These are phyloP conservation scores for Plenodomus biglobosus DNA, from an alignment of 2,329 filamentous ascomycete genomes.

Conservation along the genomic window DNA sequence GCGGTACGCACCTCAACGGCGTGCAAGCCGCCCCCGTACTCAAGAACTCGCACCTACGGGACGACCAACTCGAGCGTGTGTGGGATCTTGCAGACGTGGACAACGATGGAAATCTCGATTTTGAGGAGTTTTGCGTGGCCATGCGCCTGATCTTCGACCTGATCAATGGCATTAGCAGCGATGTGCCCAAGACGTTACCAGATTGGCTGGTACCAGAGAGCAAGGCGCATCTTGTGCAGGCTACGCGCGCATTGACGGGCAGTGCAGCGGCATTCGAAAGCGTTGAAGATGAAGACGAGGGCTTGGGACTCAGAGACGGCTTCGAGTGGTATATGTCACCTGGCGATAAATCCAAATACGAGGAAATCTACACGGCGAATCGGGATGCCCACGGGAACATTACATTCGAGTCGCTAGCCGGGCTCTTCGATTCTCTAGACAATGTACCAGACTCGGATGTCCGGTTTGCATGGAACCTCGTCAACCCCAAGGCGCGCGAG, in stretches of 20 bases:
- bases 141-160: slow-evolving; percentile 98
- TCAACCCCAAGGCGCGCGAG: slow-evolving; percentile 82
- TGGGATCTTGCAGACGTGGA: slow-evolving; percentile 98
- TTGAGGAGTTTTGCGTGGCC: slow-evolving; percentile 98
- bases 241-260: slow-evolving; percentile 62
- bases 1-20: slow-evolving; percentile 66
- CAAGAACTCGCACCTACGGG: slow-evolving; percentile 70
- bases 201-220: slow-evolving; percentile 98
- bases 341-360: slow-evolving; percentile 86
- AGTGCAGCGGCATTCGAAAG: slow-evolving; percentile 81
- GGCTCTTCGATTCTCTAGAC: slow-evolving; percentile 72
- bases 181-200: slow-evolving; percentile 82
- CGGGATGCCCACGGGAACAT: slow-evolving; percentile 80
- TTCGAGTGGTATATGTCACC: slow-evolving; percentile 99
- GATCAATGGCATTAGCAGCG: slow-evolving; percentile 82
- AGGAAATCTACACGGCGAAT: slow-evolving; percentile 94
- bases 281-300: slow-evolving; percentile 76
- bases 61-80: slow-evolving; percentile 89
- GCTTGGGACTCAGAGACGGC: slow-evolving; percentile 84
- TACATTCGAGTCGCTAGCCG: slow-evolving; percentile 73
- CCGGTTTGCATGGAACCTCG: slow-evolving; percentile 92
- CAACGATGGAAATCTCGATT: slow-evolving; percentile 95
- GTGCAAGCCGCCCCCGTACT: slow-evolving; percentile 70
- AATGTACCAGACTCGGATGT: slow-evolving; percentile 76
- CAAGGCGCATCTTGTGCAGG: slow-evolving; percentile 48